phyloP scores from a whole-genome alignment of 352 stramenopile species.

The Globisporangium okanoganense region DNA sequence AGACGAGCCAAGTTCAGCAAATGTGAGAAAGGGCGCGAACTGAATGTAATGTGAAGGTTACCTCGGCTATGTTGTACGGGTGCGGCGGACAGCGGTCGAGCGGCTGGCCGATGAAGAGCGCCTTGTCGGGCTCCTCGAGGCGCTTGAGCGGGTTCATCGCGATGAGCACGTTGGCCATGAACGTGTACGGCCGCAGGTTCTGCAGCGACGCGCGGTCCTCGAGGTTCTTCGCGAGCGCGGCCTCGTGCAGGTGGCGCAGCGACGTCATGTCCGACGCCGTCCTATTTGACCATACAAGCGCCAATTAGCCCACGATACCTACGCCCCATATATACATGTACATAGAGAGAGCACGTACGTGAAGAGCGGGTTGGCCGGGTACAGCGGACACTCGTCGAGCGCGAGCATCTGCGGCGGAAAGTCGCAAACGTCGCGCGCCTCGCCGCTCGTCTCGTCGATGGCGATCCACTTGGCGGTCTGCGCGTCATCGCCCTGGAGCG shows the following conservation, averaged over 20 bases:
- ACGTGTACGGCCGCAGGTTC: constrained; percentile 81
- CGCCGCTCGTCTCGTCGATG: constrained; percentile 67
- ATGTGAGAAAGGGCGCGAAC: background rate
- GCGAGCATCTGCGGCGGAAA: constrained; percentile 33
- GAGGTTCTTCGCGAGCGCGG: constrained; percentile 84
- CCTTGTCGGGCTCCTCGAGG: constrained; percentile 68
- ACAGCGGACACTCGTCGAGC: constrained; percentile 44
- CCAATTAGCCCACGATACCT: no score
- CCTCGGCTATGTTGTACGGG: constrained; percentile 81
- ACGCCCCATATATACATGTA: background rate
- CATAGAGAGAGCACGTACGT: constrained; percentile 18
- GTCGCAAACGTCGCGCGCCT: constrained; percentile 23
- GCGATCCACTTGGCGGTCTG: constrained; percentile 30
- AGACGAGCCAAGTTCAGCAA: constrained; percentile 8
- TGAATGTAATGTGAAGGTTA: no score
- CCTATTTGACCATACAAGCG: no score
- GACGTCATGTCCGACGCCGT: constrained; percentile 83
- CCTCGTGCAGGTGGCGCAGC: constrained; percentile 79
- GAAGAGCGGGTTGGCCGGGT: constrained; percentile 71
- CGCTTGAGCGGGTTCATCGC: constrained; percentile 79
- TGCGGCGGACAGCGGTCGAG: constrained; percentile 72
- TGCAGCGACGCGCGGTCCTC: constrained; percentile 73
- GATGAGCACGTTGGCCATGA: constrained; percentile 87
- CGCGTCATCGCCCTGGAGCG: constrained; percentile 29
- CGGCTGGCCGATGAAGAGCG: constrained; percentile 62